Evolutionary conservation across 805 yeast genomes (phyloP).

Genomic region (Saccharomycopsis amapae): DNA sequence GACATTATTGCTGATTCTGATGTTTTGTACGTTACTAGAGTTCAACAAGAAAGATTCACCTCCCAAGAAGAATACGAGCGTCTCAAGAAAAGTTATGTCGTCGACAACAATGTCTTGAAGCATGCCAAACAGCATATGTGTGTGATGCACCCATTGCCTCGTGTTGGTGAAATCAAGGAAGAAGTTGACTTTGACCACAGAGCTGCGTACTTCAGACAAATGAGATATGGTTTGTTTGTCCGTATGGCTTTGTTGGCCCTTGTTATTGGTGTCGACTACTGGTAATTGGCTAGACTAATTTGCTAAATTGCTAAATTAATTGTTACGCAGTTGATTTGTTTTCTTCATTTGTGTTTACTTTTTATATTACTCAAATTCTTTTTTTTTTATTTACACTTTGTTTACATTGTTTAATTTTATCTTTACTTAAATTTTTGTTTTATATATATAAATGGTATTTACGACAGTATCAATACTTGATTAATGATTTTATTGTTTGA

Average conservation of each 20-base stretch:
- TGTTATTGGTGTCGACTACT: slow-evolving; percentile 93
- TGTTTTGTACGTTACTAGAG: slow-evolving; percentile 95
- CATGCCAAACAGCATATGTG: slow-evolving; percentile 98
- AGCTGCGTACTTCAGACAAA: slow-evolving; percentile 99
- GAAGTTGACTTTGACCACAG: slow-evolving; percentile 99
- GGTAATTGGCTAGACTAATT: slow-evolving; percentile 9
- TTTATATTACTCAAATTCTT: too few species aligned
- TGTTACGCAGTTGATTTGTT: too few species aligned
- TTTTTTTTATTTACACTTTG: too few species aligned
- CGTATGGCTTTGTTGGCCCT: slow-evolving; percentile 98
- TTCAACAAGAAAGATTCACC: slow-evolving; percentile 92
- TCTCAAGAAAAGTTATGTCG: slow-evolving; percentile 84
- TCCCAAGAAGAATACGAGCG: slow-evolving; percentile 72
- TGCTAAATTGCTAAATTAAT: too few species aligned
- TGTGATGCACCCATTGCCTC: slow-evolving; percentile 97
- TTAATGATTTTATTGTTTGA: too few species aligned
- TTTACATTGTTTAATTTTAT: too few species aligned
- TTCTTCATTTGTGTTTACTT: too few species aligned
- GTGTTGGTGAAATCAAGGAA: slow-evolving; percentile 92
- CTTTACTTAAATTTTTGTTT: too few species aligned
- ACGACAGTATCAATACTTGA: too few species aligned
- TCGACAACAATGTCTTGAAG: slow-evolving; percentile 83
- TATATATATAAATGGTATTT: too few species aligned
- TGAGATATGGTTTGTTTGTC: slow-evolving; percentile 96
- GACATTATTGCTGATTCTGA: slow-evolving; percentile 86